Evolutionary conservation across 2,329 filamentous ascomycete genomes (phyloP).

Genomic region (Alternaria sp.): DNA sequence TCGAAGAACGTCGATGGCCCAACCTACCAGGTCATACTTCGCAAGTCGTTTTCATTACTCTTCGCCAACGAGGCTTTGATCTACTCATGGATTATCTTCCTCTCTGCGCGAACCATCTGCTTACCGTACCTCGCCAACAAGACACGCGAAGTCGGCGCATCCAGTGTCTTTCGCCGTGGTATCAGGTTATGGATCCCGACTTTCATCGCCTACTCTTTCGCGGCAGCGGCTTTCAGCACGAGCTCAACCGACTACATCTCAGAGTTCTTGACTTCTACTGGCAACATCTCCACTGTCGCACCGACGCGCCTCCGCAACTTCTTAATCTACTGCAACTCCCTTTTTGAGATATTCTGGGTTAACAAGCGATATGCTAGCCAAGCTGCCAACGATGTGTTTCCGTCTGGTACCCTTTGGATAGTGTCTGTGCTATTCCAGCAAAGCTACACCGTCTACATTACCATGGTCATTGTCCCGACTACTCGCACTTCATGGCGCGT

Average conservation of each 20-base stretch:
- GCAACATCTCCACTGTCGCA: constrained; percentile 51
- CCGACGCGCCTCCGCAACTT: constrained; percentile 51
- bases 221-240: constrained; percentile 49
- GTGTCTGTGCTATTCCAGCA: constrained; percentile 58
- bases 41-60: constrained; percentile 57
- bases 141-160: constrained; percentile 48
- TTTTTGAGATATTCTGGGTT: constrained; percentile 60
- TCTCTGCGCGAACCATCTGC: constrained; percentile 56
- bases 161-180: constrained; percentile 54
- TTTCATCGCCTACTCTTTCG: constrained; percentile 53
- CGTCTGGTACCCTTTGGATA: constrained; percentile 58
- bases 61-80: constrained; percentile 59
- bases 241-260: constrained; percentile 46
- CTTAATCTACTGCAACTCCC: constrained; percentile 56
- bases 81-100: constrained; percentile 57
- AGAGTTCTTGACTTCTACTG: constrained; percentile 50
- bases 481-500: constrained; percentile 55
- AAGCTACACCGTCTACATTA: constrained; percentile 59
- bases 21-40: constrained; percentile 53
- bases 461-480: constrained; percentile 58
- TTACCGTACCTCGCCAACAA: constrained; percentile 55
- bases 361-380: constrained; percentile 51
- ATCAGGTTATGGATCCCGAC: constrained; percentile 56
- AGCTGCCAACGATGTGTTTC: constrained; percentile 55
- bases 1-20: constrained; percentile 51